These are phyloP conservation scores for Mycena belliarum DNA, from an alignment of 768 basidiomycete genomes.

Conservation along the genomic window DNA sequence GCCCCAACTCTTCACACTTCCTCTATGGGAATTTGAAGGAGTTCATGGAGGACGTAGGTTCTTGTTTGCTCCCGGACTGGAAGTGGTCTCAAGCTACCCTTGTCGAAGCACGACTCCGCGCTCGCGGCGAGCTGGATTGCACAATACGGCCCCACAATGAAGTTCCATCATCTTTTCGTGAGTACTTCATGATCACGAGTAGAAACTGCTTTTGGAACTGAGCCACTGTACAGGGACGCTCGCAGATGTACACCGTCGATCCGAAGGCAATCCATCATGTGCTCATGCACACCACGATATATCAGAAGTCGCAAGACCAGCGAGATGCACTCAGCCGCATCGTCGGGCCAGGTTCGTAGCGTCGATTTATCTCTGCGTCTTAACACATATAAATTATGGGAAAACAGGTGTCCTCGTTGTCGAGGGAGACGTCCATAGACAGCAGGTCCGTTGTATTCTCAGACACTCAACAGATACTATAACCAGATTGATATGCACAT, in stretches of 20 bases:
- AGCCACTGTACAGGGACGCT: neutral
- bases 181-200: no score
- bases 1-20: slow-evolving; percentile 9
- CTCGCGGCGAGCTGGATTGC: slow-evolving; percentile 9
- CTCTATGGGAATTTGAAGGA: slow-evolving; percentile 15
- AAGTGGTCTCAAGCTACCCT: neutral
- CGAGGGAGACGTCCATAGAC: slow-evolving; percentile 14
- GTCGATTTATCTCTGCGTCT: neutral
- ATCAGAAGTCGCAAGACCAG: slow-evolving; percentile 6
- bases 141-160: slow-evolving; percentile 16
- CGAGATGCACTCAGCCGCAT: slow-evolving; percentile 13
- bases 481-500: neutral
- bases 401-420: slow-evolving; percentile 13
- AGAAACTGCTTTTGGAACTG: neutral
- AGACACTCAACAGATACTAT: neutral
- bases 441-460: slow-evolving; percentile 13
- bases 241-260: slow-evolving; percentile 4
- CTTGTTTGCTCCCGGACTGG: neutral
- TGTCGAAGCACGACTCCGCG: no score
- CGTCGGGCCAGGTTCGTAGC: slow-evolving; percentile 15
- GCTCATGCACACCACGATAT: slow-evolving; percentile 13
- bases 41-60: slow-evolving; percentile 10
- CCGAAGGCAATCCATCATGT: slow-evolving; percentile 18
- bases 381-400: no score
- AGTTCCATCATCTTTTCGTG: slow-evolving; percentile 7